These are phyloP conservation scores for Melampsora larici-populina DNA, from an alignment of 1,284 basidiomycete genomes.

Conservation along the genomic window DNA sequence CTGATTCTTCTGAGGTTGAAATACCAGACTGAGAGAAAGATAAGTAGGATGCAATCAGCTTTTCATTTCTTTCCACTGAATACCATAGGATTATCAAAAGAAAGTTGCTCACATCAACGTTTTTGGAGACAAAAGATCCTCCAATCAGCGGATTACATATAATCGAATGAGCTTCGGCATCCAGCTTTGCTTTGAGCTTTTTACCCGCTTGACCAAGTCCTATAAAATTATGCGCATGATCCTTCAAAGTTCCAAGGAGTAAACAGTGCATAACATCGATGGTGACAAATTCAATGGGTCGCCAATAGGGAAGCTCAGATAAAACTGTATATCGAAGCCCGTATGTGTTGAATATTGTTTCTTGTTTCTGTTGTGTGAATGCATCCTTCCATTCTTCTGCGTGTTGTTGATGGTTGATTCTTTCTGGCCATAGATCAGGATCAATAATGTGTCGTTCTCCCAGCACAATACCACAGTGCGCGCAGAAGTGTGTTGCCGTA, in stretches of 20 bases:
- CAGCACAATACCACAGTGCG: neutral
- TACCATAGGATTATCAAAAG: too few relatives aligned
- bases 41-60: too few relatives aligned
- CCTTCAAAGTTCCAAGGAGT: constrained; percentile 25
- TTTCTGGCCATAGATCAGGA: neutral
- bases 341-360: neutral
- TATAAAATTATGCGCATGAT: constrained; percentile 2
- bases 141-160: neutral
- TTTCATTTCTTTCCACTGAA: too few relatives aligned
- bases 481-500: neutral
- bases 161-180: neutral
- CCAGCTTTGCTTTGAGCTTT: too few relatives aligned
- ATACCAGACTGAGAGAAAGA: too few relatives aligned
- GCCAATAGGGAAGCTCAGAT: too few relatives aligned
- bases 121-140: too few relatives aligned
- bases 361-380: neutral
- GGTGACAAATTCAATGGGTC: too few relatives aligned
- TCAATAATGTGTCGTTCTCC: neutral
- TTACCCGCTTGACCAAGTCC: constrained; percentile 14
- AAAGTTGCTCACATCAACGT: too few relatives aligned
- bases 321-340: constrained; percentile 24
- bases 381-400: neutral
- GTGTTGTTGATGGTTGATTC: neutral
- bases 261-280: constrained; percentile 19
- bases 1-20: too few relatives aligned